Percentiles rank a stretch among this genome's conserved stretches.
These are phyloP conservation scores for Neobulgaria alba DNA, from an alignment of 2,329 filamentous ascomycete species.

Conservation along the genomic window DNA sequence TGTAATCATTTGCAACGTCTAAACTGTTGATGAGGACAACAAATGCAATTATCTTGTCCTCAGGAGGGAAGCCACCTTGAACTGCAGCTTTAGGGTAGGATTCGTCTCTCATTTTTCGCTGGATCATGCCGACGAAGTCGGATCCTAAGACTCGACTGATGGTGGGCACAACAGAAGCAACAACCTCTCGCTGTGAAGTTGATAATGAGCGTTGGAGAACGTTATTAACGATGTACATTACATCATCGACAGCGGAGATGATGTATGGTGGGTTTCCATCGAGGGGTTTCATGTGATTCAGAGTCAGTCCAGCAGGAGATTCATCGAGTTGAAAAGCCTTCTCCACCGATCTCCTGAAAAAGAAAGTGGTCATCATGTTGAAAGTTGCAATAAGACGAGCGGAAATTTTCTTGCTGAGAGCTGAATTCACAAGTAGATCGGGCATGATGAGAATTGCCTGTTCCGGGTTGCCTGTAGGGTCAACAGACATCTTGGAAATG, in stretches of 20 bases:
- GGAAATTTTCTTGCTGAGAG: constrained; percentile 69
- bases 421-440: constrained; percentile 67
- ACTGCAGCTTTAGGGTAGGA: constrained; percentile 75
- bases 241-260: constrained; percentile 90
- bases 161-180: constrained; percentile 69
- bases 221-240: constrained; percentile 98
- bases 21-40: constrained; percentile 93
- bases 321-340: constrained; percentile 98
- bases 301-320: constrained; percentile 66
- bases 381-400: constrained; percentile 71
- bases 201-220: constrained; percentile 79
- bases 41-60: constrained; percentile 82
- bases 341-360: constrained; percentile 91
- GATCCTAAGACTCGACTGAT: constrained; percentile 72
- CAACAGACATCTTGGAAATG: constrained; percentile 35
- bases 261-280: constrained; percentile 80
- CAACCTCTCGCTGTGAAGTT: constrained; percentile 73
- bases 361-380: constrained; percentile 89
- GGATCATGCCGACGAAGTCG: constrained; percentile 95
- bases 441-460: constrained; percentile 54
- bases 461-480: constrained; percentile 42
- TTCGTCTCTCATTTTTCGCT: constrained; percentile 96
- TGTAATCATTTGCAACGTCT: constrained; percentile 85
- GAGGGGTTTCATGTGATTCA: constrained; percentile 64
- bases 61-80: constrained; percentile 74